Evolutionary conservation across 2,329 filamentous ascomycete genomes (phyloP).

Genomic region (Ramularia endophylla): DNA sequence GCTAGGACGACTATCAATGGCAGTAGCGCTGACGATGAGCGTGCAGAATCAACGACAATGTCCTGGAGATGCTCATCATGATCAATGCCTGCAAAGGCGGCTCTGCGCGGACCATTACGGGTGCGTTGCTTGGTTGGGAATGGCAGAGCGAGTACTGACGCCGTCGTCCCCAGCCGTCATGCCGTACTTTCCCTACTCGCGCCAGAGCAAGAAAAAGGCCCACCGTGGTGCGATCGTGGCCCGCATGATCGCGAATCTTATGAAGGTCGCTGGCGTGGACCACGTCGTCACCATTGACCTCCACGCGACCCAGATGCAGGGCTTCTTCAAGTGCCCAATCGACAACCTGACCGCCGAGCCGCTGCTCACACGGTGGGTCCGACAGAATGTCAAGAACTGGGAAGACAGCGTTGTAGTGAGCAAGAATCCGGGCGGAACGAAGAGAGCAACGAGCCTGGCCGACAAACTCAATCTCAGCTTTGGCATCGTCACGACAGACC

Average conservation of each 20-base stretch:
- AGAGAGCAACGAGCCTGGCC: slow-evolving; percentile 90
- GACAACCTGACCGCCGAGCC: slow-evolving; percentile 97
- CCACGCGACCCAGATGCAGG: slow-evolving; percentile 93
- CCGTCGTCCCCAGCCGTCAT: slow-evolving; percentile 59
- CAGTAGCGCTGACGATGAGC: slow-evolving; percentile 17
- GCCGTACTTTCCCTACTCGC: slow-evolving; percentile 97
- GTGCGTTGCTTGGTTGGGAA: slow-evolving; percentile 50
- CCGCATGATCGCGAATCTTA: slow-evolving; percentile 91
- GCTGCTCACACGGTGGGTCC: slow-evolving; percentile 92
- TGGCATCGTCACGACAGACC: slow-evolving; percentile 86
- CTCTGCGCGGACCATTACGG: slow-evolving; percentile 92
- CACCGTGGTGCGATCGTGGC: slow-evolving; percentile 95
- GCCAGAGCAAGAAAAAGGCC: slow-evolving; percentile 98
- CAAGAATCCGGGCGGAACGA: slow-evolving; percentile 96
- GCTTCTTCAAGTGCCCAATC: slow-evolving; percentile 96
- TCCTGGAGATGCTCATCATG: slow-evolving; percentile 99
- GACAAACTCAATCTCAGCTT: slow-evolving; percentile 97
- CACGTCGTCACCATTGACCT: slow-evolving; percentile 97
- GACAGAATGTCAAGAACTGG: slow-evolving; percentile 81
- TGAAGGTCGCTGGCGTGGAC: slow-evolving; percentile 88
- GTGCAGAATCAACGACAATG: slow-evolving; percentile 82
- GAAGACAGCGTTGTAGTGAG: slow-evolving; percentile 90
- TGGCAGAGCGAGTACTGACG: too few species aligned
- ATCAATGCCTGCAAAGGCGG: slow-evolving; percentile 98
- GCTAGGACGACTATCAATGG: slow-evolving; percentile 2